A percentile compares a stretch with the other conserved stretches of the same genome.
Conservation (phyloP, 371 early-diverging fungal genomes). For the Syncephalastrum contaminatum region DNA sequence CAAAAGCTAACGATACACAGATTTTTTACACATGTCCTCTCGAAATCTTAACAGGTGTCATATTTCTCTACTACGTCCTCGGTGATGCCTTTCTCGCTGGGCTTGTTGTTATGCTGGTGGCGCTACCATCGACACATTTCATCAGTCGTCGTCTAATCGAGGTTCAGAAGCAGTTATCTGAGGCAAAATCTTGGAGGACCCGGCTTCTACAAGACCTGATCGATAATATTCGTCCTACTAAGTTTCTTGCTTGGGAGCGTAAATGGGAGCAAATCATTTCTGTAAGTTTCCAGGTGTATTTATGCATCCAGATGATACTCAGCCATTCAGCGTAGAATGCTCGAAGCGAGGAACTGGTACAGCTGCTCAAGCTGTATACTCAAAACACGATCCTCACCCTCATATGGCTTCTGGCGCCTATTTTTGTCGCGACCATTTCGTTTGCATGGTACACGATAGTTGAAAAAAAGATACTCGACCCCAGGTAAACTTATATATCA, state of each 20-base stretch:
- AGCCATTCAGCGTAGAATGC: constrained; percentile 25
- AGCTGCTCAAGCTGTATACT: constrained; percentile 54
- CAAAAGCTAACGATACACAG: constrained; percentile 7
- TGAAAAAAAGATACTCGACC: constrained; percentile 60
- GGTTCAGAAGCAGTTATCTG: constrained; percentile 53
- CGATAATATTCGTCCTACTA: constrained; percentile 71
- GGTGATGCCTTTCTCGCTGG: constrained; percentile 71
- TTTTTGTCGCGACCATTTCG: constrained; percentile 63
- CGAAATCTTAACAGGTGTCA: constrained; percentile 59
- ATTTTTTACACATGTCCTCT: constrained; percentile 66
- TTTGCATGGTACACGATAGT: constrained; percentile 67
- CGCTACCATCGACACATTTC: constrained; percentile 63
- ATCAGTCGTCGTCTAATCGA: constrained; percentile 43
- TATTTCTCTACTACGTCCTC: constrained; percentile 63
- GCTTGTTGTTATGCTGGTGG: constrained; percentile 56
- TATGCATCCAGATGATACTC: background rate
- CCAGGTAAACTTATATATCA: constrained; percentile 35
- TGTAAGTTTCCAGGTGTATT: constrained; percentile 17
- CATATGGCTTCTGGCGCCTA: constrained; percentile 71
- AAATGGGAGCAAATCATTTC: constrained; percentile 62
- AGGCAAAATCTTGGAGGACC: constrained; percentile 61
- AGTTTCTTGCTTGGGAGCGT: constrained; percentile 76
- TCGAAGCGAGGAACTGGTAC: constrained; percentile 55
- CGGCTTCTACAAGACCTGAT: constrained; percentile 64
- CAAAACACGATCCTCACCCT: constrained; percentile 57